Percentiles rank a stretch among this genome's conserved stretches.
Evolutionary conservation across 495 filamentous ascomycete genomes (phyloP).

Genomic region (Mytilinidion resinicola): DNA sequence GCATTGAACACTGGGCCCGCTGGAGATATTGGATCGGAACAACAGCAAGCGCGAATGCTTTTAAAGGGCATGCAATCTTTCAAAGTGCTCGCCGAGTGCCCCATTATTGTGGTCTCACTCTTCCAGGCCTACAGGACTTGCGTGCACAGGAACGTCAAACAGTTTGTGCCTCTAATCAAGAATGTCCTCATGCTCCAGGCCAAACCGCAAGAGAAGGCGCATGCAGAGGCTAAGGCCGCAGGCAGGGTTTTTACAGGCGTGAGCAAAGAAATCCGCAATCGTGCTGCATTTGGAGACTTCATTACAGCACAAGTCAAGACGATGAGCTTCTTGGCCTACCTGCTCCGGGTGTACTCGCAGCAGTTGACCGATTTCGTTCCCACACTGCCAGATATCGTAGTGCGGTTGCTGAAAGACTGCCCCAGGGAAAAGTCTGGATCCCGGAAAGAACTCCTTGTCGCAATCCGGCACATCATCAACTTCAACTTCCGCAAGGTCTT

Average conservation of each 20-base stretch:
- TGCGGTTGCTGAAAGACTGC: conserved; percentile 87
- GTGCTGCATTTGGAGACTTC: conserved; percentile 92
- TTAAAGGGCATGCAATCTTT: conserved; percentile 96
- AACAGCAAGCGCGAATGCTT: conserved; percentile 72
- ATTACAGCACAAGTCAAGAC: conserved; percentile 98
- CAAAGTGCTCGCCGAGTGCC: conserved; percentile 95
- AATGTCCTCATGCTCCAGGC: conserved; percentile 83
- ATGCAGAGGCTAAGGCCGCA: conserved; percentile 68
- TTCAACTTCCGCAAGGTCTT: conserved; percentile 98
- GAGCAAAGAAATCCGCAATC: conserved; percentile 87
- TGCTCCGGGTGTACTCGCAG: conserved; percentile 79
- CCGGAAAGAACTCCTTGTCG: conserved; percentile 90
- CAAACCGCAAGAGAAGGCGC: conserved; percentile 86
- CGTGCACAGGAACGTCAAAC: conserved; percentile 78
- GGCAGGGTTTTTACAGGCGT: conserved; percentile 85
- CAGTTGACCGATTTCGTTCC: conserved; percentile 87
- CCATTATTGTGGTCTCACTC: conserved; percentile 97
- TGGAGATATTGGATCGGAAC: conserved; percentile 69
- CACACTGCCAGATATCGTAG: conserved; percentile 81
- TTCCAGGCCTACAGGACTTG: conserved; percentile 84
- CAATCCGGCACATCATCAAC: conserved; percentile 97
- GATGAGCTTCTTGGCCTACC: conserved; percentile 96
- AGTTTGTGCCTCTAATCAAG: conserved; percentile 91
- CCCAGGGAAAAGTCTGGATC: conserved; percentile 89
- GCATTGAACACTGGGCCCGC: conserved; percentile 42